These are phyloP conservation scores for Trametes polyzona DNA, from an alignment of 1,284 basidiomycete genomes.

Conservation along the genomic window DNA sequence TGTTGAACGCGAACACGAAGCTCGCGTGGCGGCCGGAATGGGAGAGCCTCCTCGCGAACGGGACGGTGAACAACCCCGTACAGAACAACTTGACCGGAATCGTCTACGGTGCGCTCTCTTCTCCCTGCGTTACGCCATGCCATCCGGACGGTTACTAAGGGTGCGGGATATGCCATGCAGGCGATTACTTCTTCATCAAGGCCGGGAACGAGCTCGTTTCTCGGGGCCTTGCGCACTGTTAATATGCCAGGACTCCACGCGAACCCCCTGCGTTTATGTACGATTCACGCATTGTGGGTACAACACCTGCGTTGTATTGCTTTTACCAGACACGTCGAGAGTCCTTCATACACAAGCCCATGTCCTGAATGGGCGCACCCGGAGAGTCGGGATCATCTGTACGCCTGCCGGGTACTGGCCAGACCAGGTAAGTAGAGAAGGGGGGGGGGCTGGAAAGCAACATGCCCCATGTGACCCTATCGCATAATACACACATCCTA, in stretches of 20 bases:
- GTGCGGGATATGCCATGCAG: slow-evolving; percentile 23
- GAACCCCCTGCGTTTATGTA: neutral
- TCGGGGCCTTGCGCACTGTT: slow-evolving; percentile 35
- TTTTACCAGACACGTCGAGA: no score
- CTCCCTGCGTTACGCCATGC: no score
- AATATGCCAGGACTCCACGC: neutral
- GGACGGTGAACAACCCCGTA: slow-evolving; percentile 62
- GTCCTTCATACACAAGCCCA: no score
- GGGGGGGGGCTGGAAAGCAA: no score
- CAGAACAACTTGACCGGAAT: slow-evolving; percentile 63
- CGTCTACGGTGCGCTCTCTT: slow-evolving; percentile 54
- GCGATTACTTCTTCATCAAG: slow-evolving; percentile 47
- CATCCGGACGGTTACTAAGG: neutral
- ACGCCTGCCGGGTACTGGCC: no score
- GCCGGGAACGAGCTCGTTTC: slow-evolving; percentile 38
- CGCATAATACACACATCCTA: slow-evolving; percentile 13
- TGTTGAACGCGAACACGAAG: slow-evolving; percentile 53
- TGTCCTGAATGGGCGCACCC: no score
- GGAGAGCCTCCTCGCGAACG: slow-evolving; percentile 68
- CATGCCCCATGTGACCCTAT: no score
- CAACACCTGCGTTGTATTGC: neutral
- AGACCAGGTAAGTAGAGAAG: no score
- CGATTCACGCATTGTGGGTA: neutral
- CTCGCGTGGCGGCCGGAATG: slow-evolving; percentile 61
- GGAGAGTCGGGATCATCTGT: no score